These are phyloP conservation scores for Massariosphaeria phaeospora DNA, from an alignment of 495 filamentous ascomycete genomes.

Conservation along the genomic window DNA sequence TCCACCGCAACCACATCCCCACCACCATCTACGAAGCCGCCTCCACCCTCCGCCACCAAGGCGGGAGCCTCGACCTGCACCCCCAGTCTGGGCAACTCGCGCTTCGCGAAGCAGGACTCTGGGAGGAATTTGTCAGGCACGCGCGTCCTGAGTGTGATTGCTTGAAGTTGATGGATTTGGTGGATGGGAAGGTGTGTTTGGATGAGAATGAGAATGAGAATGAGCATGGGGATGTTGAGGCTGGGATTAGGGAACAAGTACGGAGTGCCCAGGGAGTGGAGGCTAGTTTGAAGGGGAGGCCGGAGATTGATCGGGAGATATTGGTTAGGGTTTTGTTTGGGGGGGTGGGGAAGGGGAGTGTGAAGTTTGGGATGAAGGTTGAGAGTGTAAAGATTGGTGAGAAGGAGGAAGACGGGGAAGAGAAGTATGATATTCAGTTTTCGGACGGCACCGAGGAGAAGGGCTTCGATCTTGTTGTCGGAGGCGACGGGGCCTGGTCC, in stretches of 20 bases:
- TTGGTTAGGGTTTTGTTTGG: conserved; percentile 5
- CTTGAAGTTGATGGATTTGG: conserved; percentile 6
- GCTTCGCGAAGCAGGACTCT: conserved; percentile 10
- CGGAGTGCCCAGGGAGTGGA: too few species aligned
- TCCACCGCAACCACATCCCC: conserved; percentile 10
- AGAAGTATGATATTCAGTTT: conserved; percentile 18
- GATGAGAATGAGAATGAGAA: conserved; percentile 13
- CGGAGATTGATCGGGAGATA: conserved; percentile 15
- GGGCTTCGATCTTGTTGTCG: conserved; percentile 29
- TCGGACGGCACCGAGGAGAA: conserved; percentile 1
- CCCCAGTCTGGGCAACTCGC: conserved; percentile 9
- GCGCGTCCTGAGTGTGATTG: conserved; percentile 13
- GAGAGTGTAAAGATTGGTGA: neutral
- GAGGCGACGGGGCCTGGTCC: conserved; percentile 33
- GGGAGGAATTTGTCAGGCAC: conserved; percentile 9
- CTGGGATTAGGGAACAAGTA: too few species aligned
- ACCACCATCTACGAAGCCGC: conserved; percentile 17
- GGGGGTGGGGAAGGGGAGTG: neutral
- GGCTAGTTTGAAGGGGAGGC: neutral
- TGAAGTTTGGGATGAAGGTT: conserved; percentile 11
- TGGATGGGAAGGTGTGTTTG: conserved; percentile 1
- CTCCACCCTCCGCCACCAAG: conserved; percentile 6
- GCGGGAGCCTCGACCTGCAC: conserved; percentile 20
- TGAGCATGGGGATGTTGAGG: neutral
- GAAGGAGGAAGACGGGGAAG: neutral